Conservation (phyloP, 1,139 yeast genomes). For the Candida pseudoviswanathii region DNA sequence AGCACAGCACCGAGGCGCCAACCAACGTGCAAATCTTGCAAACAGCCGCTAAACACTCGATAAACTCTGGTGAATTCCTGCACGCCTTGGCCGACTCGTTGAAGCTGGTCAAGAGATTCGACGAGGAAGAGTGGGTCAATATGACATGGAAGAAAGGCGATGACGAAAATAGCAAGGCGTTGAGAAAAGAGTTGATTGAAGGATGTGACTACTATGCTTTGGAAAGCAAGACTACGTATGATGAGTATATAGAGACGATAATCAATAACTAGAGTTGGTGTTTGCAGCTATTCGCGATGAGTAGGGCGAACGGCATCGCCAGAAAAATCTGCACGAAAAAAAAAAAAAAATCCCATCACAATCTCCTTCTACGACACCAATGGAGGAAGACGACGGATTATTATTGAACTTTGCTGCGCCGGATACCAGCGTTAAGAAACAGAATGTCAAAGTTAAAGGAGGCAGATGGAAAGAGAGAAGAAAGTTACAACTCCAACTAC, state of each 20-base stretch:
- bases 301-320: neutral
- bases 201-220: conserved; percentile 27
- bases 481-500: conserved; percentile 50
- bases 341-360: neutral
- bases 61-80: conserved; percentile 69
- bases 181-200: conserved; percentile 28
- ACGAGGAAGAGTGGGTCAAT: conserved; percentile 64
- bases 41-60: conserved; percentile 45
- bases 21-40: conserved; percentile 49
- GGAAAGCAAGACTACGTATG: conserved; percentile 29
- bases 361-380: neutral
- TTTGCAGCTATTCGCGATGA: neutral
- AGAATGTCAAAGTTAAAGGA: conserved; percentile 52
- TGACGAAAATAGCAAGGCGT: conserved; percentile 33
- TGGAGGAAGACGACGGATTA: conserved; percentile 61
- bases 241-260: conserved; percentile 27
- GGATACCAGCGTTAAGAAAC: conserved; percentile 18
- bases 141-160: conserved; percentile 52
- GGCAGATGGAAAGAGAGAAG: conserved; percentile 84
- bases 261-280: conserved; percentile 7
- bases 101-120: conserved; percentile 69
- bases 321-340: conserved; percentile 1
- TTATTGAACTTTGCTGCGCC: conserved; percentile 62
- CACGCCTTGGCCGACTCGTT: conserved; percentile 80
- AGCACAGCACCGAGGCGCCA: conserved; percentile 33